Base-by-base conservation (phyloP, 2,329 filamentous ascomycete species). In the Fusarium verticillioides region DNA sequence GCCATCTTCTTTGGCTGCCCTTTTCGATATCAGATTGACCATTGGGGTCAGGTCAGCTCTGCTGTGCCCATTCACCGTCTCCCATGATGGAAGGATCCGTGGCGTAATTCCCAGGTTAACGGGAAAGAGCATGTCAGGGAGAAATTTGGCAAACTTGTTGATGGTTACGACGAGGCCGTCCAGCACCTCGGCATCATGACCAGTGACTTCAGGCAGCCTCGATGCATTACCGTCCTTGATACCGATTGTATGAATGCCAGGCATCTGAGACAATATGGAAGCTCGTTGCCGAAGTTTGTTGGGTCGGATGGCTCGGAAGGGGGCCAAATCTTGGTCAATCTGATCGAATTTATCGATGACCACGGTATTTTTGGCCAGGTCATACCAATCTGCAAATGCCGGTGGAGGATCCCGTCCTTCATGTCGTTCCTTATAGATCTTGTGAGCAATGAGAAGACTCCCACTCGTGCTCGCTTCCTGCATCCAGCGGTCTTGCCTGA, bases 361-460 rank as follows among this genome's bases (percentile, higher is more conserved):
- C 59, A 89, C 85, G 1, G 95, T 92, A n/a, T 88, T 85, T 69
- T 88, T 89, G 9, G 94, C 94, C 77, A 93, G 94, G 26, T 92
- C 87, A 79, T 92, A 97, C 95, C 95, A 97, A 73, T 91, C 90
- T 76, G 95, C 93, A 76, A 97, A 97, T 66, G 93, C 89, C 2
- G 92, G 93, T 16, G 95, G 95, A 21, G 95, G 94, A 34, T 90
- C 84, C 67, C 94, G 89, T 19, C 90, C 89, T 75, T 93, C 75
- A 66, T 90, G 84, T 9, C 85, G 83, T 53, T 87, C 84, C 53
- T 83, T 82, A 74, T 90, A 90, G 61, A 87, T 83, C 9, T 79
- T 77, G 8, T 85, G 83, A 1, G 87, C 88, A 13, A 85, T 80
- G 2, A 80, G 80, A 6, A 89, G 78, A 18, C 82, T 87, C 16